Conservation (phyloP, 1,284 basidiomycete genomes). For the Volvariella surrecta region DNA sequence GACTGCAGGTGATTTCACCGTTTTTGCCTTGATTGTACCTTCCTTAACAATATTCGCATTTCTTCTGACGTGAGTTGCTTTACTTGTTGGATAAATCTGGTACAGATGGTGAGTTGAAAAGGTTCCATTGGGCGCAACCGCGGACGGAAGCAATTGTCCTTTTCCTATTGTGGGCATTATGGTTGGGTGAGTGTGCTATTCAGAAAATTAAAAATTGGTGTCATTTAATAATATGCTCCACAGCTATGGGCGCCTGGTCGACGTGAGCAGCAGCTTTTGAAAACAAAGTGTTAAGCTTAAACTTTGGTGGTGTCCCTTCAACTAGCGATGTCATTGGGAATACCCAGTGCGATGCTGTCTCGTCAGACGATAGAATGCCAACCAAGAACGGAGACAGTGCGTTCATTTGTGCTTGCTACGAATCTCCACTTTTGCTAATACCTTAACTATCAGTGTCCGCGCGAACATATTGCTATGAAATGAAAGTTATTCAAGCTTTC, state of each 20-base stretch:
- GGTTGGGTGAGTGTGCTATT: slow-evolving; percentile 48
- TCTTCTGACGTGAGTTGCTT: slow-evolving; percentile 37
- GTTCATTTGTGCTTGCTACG: slow-evolving; percentile 15
- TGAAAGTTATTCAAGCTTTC: slow-evolving; percentile 70
- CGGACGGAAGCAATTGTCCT: slow-evolving; percentile 46
- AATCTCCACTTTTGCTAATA: background rate
- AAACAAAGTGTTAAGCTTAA: no score
- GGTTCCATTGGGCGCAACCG: slow-evolving; percentile 63
- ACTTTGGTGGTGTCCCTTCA: slow-evolving; percentile 1
- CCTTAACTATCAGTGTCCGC: slow-evolving; percentile 37
- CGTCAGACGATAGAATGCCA: slow-evolving; percentile 34
- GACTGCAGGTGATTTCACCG: slow-evolving; percentile 51
- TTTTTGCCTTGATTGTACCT: slow-evolving; percentile 57
- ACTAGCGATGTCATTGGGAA: slow-evolving; percentile 60
- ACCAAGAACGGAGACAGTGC: slow-evolving; percentile 51
- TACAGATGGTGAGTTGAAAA: slow-evolving; percentile 18
- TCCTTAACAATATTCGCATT: slow-evolving; percentile 54
- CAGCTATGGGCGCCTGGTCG: slow-evolving; percentile 70
- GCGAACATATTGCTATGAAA: slow-evolving; percentile 60
- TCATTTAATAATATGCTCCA: slow-evolving; percentile 5
- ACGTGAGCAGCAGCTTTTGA: slow-evolving; percentile 34
- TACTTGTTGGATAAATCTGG: slow-evolving; percentile 3
- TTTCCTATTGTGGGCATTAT: slow-evolving; percentile 50
- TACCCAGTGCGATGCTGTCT: slow-evolving; percentile 47
- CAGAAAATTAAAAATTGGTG: no score